Conservation (phyloP, 2,329 filamentous ascomycete species). For the Grosmannia huntii region DNA sequence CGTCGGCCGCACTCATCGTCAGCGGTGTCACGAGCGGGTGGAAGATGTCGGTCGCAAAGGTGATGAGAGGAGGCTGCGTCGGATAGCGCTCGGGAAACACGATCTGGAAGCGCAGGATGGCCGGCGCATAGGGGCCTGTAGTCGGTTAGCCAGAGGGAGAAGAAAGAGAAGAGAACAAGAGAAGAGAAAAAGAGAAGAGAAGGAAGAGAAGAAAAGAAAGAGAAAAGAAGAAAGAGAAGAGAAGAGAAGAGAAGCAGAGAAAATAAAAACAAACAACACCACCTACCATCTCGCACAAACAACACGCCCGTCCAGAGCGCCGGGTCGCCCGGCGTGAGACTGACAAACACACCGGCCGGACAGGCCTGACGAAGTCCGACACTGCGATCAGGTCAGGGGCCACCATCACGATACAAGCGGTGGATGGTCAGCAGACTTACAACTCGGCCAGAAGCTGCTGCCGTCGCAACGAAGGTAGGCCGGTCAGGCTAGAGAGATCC, state of each 20-base stretch:
- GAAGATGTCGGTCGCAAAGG: conserved; percentile 62
- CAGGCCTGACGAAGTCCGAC: conserved; percentile 69
- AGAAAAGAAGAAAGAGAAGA: not conserved
- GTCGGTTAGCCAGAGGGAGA: not conserved
- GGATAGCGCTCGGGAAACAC: conserved; percentile 77
- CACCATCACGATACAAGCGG: not conserved
- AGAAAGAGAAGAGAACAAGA: too few relatives aligned
- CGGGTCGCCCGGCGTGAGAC: conserved; percentile 67
- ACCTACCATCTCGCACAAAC: conserved; percentile 73
- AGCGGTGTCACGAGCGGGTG: too few relatives aligned
- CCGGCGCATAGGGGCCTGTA: conserved; percentile 75
- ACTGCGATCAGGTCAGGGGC: conserved; percentile 30
- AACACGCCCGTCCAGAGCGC: conserved; percentile 82
- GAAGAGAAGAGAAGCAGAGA: too few relatives aligned
- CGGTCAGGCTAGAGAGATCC: conserved; percentile 25
- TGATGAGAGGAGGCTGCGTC: conserved; percentile 65
- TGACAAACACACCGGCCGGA: conserved; percentile 79
- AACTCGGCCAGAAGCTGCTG: conserved; percentile 75
- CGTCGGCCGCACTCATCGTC: conserved; percentile 60
- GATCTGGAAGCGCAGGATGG: conserved; percentile 81
- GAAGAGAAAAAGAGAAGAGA: not conserved
- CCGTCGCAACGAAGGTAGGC: conserved; percentile 47
- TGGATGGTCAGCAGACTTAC: conserved; percentile 32
- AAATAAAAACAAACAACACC: not conserved
- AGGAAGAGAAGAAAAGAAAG: not conserved